Percentiles rank a stretch among this genome's conserved stretches.
Conservation (phyloP, 2,329 filamentous ascomycete species). For the Madurella mycetomatis region DNA sequence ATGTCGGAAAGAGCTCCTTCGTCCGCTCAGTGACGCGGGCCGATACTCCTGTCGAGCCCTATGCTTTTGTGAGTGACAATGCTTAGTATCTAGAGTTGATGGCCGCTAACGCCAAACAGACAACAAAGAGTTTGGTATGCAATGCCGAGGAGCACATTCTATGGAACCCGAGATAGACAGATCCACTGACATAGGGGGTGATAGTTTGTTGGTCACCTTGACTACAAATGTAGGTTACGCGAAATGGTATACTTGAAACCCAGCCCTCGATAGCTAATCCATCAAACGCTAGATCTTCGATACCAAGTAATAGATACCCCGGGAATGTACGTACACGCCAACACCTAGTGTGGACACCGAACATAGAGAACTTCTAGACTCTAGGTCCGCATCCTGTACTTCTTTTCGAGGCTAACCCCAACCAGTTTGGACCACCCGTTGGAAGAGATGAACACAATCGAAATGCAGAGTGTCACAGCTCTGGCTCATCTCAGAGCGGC, state of each 20-base stretch:
- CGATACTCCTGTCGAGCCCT: conserved; percentile 95
- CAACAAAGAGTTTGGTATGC: conserved; percentile 74
- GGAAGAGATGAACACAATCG: conserved; percentile 99
- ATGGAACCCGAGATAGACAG: neutral
- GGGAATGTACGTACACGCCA: conserved; percentile 59
- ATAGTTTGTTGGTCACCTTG: conserved; percentile 88
- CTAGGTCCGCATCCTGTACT: too few relatives aligned
- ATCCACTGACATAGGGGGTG: conserved; percentile 2
- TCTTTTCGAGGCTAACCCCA: neutral
- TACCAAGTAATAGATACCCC: conserved; percentile 88
- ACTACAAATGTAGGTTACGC: conserved; percentile 66
- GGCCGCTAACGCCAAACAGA: conserved; percentile 38
- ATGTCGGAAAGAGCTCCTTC: conserved; percentile 96
- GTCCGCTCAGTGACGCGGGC: conserved; percentile 86
- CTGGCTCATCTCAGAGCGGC: conserved; percentile 94
- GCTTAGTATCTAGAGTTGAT: too few relatives aligned
- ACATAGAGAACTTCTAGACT: neutral
- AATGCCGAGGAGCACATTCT: too few relatives aligned
- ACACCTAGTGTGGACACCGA: neutral
- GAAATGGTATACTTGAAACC: neutral
- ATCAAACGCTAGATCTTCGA: conserved; percentile 31
- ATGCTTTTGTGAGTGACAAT: conserved; percentile 61
- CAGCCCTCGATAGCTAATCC: neutral
- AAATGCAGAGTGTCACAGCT: conserved; percentile 98
- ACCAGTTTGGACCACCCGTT: conserved; percentile 76